Base-by-base conservation (phyloP, 2,329 filamentous ascomycete species). In the Exophiala dermatitidis region DNA sequence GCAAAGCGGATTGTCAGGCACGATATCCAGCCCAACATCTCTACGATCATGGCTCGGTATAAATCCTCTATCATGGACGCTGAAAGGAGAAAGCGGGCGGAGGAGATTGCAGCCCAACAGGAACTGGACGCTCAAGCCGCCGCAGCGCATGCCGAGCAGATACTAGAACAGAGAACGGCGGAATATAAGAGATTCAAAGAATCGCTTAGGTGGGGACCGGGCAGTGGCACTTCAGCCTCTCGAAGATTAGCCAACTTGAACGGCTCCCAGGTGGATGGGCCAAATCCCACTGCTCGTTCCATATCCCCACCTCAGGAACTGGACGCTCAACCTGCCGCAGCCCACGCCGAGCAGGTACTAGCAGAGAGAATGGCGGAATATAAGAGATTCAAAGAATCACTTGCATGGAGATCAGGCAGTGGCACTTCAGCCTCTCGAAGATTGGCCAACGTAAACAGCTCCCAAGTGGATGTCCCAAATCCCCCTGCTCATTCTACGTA, bases 1-100 rank as follows among this genome's bases (percentile, higher is more conserved):
- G 51, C 61, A 30, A 46, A 60, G n/a, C 30, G 26, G 10, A 60
- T 61, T 47, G 34, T 53, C 41, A 31, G 56, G 50, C 36, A 43
- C 28, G 33, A 46, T 6, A 28, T 52, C 60, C 5, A 50, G 46
- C 26, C 40, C 9, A 7, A 49, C 56, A 5, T 60, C 61, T 10
- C 28, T 3, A 34, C 10, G 9, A 48, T 59, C 26, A 33, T 52
- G n/a, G 28, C 29, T 8, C 46, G 43, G 7, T 53, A 58, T 29
- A 7, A 33, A 32, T 30, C 45, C 4, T 29, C 33, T 3, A 33
- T 54, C 10, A 26, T 19, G 6, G 12, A 45, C 12, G 28, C 32
- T 30, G 38, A 32, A 9, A 28, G 10, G 4, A 28, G 38, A 5
- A 38, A 12, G 7, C 54, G 52, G 29, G 28, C 50, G 2, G 32